phyloP scores from a whole-genome alignment of 1,284 basidiomycete genomes.

The Singerocomus rubriflavus region DNA sequence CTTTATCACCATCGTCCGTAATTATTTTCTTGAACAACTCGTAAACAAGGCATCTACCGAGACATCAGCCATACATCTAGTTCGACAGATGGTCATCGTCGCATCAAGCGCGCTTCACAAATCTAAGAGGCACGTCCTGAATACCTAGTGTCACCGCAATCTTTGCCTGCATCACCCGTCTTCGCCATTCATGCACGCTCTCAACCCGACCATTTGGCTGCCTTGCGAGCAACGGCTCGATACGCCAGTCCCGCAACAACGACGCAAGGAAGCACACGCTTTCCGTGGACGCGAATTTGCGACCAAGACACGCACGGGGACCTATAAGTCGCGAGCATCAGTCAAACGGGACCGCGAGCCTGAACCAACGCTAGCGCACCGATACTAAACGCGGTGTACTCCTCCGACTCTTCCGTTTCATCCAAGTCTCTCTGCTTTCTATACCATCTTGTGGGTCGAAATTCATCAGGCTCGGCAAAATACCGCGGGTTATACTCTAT shows the following conservation, averaged over 20 bases:
- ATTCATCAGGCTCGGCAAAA: conserved; percentile 40
- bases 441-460: conserved; percentile 42
- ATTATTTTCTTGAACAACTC: too few relatives aligned
- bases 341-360: background rate
- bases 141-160: conserved; percentile 42
- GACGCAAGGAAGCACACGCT: conserved; percentile 49
- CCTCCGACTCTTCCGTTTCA: conserved; percentile 29
- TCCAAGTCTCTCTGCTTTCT: conserved; percentile 13
- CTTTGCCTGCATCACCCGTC: conserved; percentile 42
- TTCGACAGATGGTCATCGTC: background rate
- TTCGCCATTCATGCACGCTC: conserved; percentile 41
- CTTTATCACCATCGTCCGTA: too few relatives aligned
- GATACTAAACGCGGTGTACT: conserved; percentile 46
- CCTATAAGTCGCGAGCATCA: conserved; percentile 22
- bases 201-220: conserved; percentile 28
- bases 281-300: conserved; percentile 52
- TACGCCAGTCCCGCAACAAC: conserved; percentile 49
- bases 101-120: conserved; percentile 28
- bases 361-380: conserved; percentile 27
- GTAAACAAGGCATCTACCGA: too few relatives aligned
- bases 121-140: conserved; percentile 39
- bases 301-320: conserved; percentile 54
- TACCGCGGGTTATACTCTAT: conserved; percentile 37
- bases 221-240: conserved; percentile 40
- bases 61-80: too few relatives aligned